Conservation (phyloP, 169 alveolate species). For the Eimeria acervulina region DNA sequence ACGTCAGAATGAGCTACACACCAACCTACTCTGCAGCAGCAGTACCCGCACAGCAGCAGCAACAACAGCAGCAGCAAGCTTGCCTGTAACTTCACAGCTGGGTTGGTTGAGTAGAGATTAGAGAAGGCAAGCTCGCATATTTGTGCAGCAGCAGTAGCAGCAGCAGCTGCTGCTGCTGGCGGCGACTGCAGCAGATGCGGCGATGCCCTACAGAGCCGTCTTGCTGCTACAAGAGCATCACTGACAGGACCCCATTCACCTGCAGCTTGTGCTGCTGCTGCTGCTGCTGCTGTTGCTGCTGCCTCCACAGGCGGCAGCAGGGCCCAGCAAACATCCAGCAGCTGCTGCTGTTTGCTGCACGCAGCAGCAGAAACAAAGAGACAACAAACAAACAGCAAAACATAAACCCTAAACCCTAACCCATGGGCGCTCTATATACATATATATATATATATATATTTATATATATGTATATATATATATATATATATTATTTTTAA, state of each 20-base stretch:
- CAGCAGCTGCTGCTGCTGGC: not conserved
- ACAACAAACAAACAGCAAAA: too few relatives aligned
- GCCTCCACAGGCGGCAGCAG: not conserved
- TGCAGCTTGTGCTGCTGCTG: slow-evolving; percentile 8
- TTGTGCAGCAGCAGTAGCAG: not conserved
- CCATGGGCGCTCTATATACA: too few relatives aligned
- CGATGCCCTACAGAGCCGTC: not conserved
- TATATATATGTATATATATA: too few relatives aligned
- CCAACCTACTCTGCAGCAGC: not conserved
- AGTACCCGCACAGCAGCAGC: too few relatives aligned
- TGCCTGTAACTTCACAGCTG: too few relatives aligned
- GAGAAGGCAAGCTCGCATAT: not conserved
- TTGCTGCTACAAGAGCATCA: not conserved
- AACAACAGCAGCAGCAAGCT: too few relatives aligned
- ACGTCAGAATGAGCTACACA: not conserved
- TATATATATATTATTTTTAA: too few relatives aligned
- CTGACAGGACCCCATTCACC: not conserved
- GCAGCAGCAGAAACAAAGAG: not conserved
- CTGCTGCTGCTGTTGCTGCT: slow-evolving; percentile 16
- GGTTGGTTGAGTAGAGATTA: not conserved
- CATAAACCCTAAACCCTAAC: too few relatives aligned
- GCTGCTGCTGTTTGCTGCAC: not conserved
- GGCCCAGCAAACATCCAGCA: not conserved
- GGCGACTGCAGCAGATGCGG: not conserved
- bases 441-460: too few relatives aligned